These are phyloP conservation scores for Diaporthe caulivora DNA, from an alignment of 2,329 filamentous ascomycete genomes.

Conservation along the genomic window DNA sequence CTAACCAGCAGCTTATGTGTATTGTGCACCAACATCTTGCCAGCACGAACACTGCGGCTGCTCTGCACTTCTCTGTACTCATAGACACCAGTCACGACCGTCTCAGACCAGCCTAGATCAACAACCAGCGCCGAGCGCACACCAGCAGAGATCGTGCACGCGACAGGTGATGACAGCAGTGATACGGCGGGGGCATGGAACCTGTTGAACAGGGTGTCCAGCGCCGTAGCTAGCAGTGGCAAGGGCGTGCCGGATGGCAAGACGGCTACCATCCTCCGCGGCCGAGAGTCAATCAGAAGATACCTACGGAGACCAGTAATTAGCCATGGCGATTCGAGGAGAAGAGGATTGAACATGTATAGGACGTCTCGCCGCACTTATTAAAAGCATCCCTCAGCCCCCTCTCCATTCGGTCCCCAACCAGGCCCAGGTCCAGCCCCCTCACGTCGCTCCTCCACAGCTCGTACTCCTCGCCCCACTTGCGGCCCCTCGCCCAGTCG, in stretches of 20 bases:
- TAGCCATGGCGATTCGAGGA: background rate
- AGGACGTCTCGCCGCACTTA: conserved; percentile 68
- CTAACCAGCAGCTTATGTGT: conserved; percentile 74
- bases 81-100: conserved; percentile 85
- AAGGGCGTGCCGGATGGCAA: conserved; percentile 83
- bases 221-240: conserved; percentile 78
- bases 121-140: conserved; percentile 87
- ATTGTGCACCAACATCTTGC: conserved; percentile 76
- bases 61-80: conserved; percentile 87
- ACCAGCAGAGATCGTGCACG: conserved; percentile 82
- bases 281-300: conserved; percentile 79
- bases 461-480: conserved; percentile 76
- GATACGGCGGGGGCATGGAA: conserved; percentile 87
- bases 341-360: background rate
- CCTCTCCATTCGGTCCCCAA: conserved; percentile 89
- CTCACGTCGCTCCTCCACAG: conserved; percentile 84
- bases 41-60: conserved; percentile 79
- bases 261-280: conserved; percentile 79
- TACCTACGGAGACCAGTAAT: conserved; percentile 56
- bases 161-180: conserved; percentile 81
- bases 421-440: conserved; percentile 79
- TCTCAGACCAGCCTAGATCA: conserved; percentile 94
- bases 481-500: conserved; percentile 61
- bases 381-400: conserved; percentile 84
- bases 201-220: conserved; percentile 83